Percentiles rank a stretch among this genome's conserved stretches.
phyloP scores from a whole-genome alignment of 768 basidiomycete species.

The Pleurotus ostreatus region DNA sequence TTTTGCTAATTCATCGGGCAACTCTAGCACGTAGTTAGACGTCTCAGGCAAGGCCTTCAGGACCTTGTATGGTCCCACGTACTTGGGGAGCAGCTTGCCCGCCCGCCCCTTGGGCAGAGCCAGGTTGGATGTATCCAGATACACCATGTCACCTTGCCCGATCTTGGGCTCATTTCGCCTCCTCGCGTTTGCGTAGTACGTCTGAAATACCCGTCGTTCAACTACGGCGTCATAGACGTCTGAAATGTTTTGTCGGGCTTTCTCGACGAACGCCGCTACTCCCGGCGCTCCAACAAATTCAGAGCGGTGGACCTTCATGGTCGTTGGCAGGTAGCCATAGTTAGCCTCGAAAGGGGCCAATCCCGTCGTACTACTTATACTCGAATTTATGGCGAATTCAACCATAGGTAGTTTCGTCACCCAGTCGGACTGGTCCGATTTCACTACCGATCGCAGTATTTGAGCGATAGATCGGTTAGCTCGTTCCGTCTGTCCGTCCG shows the following conservation, averaged over 20 bases:
- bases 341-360: too few relatives aligned
- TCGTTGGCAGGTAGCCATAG: constrained; percentile 15
- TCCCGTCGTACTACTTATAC: constrained; percentile 10
- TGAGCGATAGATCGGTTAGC: constrained; percentile 25
- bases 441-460: constrained; percentile 21
- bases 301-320: constrained; percentile 13
- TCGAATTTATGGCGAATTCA: constrained; percentile 32
- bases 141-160: constrained; percentile 22
- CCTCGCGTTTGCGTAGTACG: constrained; percentile 23
- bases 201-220: constrained; percentile 23
- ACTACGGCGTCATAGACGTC: constrained; percentile 30
- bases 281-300: constrained; percentile 12
- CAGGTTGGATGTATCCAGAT: constrained; percentile 33
- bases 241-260: constrained; percentile 7
- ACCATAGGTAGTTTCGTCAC: constrained; percentile 5
- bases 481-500: constrained; percentile 21
- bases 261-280: constrained; percentile 19
- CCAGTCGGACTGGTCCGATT: constrained; percentile 29
- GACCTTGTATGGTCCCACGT: constrained; percentile 33
- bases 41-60: constrained; percentile 11
- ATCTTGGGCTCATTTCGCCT: constrained; percentile 13
- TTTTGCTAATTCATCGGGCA: constrained; percentile 18
- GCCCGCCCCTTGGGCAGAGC: constrained; percentile 27
- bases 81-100: constrained; percentile 30
- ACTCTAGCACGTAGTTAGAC: constrained; percentile 23